These are phyloP conservation scores for Alternaria sp. DNA, from an alignment of 2,329 filamentous ascomycete genomes.

Conservation along the genomic window DNA sequence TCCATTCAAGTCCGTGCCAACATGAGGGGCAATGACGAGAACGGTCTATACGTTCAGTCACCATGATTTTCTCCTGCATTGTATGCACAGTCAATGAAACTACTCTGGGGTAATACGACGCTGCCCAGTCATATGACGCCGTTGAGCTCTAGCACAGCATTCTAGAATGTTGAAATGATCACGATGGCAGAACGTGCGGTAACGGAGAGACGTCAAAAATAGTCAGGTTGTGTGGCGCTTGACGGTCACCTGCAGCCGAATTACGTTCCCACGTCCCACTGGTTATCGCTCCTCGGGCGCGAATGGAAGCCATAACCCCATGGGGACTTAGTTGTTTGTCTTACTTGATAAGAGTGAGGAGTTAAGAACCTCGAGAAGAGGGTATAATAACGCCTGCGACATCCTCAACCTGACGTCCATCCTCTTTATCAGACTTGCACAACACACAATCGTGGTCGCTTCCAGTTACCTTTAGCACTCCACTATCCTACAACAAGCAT, in stretches of 20 bases:
- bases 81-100: conserved; percentile 18
- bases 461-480: not conserved
- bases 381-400: conserved; percentile 30
- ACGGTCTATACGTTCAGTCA: conserved; percentile 28
- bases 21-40: conserved; percentile 34
- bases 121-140: conserved; percentile 11
- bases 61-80: conserved; percentile 24
- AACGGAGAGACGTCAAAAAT: conserved; percentile 9
- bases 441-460: not conserved
- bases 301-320: conserved; percentile 39
- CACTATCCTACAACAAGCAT: not conserved
- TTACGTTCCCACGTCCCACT: conserved; percentile 36
- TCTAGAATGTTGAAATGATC: conserved; percentile 23
- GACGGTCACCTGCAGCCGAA: conserved; percentile 24
- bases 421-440: not conserved
- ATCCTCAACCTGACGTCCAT: conserved; percentile 14
- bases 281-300: conserved; percentile 20
- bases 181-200: conserved; percentile 29
- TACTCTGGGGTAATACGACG: conserved; percentile 10
- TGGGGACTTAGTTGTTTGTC: conserved; percentile 28
- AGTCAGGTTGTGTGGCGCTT: conserved; percentile 26
- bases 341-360: conserved; percentile 36
- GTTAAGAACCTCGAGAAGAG: conserved; percentile 9
- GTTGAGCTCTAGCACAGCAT: conserved; percentile 8
- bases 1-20: conserved; percentile 37